Evolutionary conservation across 192 early-diverging fungal species (phyloP).

Genomic region (Chytriomyces confervae): DNA sequence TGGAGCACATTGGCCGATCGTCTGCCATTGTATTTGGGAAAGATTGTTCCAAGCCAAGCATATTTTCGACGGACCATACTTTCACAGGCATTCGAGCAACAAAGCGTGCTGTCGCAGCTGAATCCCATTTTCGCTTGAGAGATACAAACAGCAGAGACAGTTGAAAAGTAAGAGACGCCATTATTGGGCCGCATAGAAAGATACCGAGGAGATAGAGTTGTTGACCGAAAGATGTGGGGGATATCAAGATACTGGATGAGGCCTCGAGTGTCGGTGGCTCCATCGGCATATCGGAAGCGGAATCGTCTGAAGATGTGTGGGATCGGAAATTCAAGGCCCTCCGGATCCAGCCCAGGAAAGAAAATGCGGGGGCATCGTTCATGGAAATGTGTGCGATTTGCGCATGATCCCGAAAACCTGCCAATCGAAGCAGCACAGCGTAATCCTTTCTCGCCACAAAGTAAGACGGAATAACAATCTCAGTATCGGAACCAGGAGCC

Average conservation of each 20-base stretch:
- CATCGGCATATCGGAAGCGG: background rate
- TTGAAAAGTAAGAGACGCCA: constrained; percentile 82
- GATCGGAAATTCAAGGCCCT: too few relatives aligned
- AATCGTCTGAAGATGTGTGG: background rate
- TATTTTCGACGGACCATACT: background rate
- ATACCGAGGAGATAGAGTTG: constrained; percentile 20
- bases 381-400: too few relatives aligned
- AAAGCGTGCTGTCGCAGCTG: background rate
- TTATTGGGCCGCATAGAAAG: constrained; percentile 73
- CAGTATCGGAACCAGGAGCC: constrained; percentile 76
- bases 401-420: background rate
- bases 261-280: background rate
- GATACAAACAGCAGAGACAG: constrained; percentile 51
- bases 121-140: background rate
- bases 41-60: constrained; percentile 51
- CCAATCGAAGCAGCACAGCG: background rate
- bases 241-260: background rate
- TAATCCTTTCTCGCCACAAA: constrained; percentile 61
- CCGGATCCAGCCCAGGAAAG: background rate
- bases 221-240: background rate
- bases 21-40: constrained; percentile 51
- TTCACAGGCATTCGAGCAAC: constrained; percentile 3
- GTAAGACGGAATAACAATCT: constrained; percentile 85
- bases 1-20: constrained; percentile 84
- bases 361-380: background rate